Evolutionary conservation across 768 basidiomycete species (phyloP).

Genomic region (Fibroporia radiculosa): DNA sequence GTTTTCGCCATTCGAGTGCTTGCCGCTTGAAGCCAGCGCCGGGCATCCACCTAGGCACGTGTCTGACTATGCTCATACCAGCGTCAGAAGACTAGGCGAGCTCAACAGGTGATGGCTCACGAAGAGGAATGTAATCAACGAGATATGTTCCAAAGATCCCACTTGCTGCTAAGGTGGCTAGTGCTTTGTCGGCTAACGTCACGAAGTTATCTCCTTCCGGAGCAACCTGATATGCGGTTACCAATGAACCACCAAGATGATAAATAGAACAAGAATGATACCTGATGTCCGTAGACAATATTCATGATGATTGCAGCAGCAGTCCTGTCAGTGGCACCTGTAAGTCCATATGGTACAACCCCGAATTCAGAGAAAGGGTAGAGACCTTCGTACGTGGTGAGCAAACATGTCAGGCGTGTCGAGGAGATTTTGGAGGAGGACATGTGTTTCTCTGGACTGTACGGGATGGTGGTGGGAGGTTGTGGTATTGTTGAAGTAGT

Average conservation of each 20-base stretch:
- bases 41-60: constrained; percentile 18
- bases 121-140: constrained; percentile 32
- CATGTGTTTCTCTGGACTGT: constrained; percentile 5
- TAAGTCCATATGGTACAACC: background rate
- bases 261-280: background rate
- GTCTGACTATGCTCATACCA: constrained; percentile 6
- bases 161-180: constrained; percentile 13
- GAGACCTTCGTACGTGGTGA: constrained; percentile 3
- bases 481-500: constrained; percentile 10
- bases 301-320: constrained; percentile 3
- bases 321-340: background rate
- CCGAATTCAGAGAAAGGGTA: background rate
- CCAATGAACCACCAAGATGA: background rate
- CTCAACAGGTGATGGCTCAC: constrained; percentile 12
- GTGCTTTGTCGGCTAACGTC: constrained; percentile 4
- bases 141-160: constrained; percentile 36
- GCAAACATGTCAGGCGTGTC: constrained; percentile 1
- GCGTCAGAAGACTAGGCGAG: background rate
- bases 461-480: constrained; percentile 1
- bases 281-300: constrained; percentile 5
- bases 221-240: background rate
- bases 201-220: constrained; percentile 6
- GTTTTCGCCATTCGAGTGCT: constrained; percentile 7
- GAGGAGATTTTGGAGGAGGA: constrained; percentile 6
- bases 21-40: constrained; percentile 18